Base-by-base conservation (phyloP, 192 early-diverging fungal species). In the Rhizophagus prolifer region DNA sequence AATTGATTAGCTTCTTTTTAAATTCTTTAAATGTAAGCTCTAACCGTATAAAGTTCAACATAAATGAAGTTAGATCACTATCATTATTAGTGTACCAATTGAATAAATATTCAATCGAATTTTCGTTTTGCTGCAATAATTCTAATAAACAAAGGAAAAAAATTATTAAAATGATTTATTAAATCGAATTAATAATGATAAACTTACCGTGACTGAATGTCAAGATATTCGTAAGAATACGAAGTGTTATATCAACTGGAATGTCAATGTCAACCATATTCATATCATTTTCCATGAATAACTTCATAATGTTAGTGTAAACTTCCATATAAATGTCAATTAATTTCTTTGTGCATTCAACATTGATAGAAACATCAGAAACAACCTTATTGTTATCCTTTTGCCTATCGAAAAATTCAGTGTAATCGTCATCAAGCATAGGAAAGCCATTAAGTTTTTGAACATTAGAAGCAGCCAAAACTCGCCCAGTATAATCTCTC, bases 81-180 rank as follows among this genome's bases (percentile, higher is more conserved):
- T 82, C 81, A 64, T 78, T 80, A 34, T 61, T 66, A 26, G 72
- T 72, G 9, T 59, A 81, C 13, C 74, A 65, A 38, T 65, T 41
- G 21, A 78, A 78, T 58, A 81, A 13, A 26, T 47, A 21, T 25
- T 74, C 47, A 9, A 75, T 7, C 0, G 69, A 36, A 30, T 34
- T 19, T n/a, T 8, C 58, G 26, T 23, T 34, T 26, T 16, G 1
- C 14, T 63, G 38, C n/a, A 69, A 60, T 31, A 23, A 19, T 61
- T n/a, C 30, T 58, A 25, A 50, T 26, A 71, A 26, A 46, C 38
- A 41, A 74, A 50, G 38, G 0, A 36, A 50, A 14, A n/a, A 31
- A 26, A 28, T 34, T 2, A 70, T 25, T 58, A 70, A 70, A n/a
- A 26, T 14, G 14, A 76, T 38, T 19, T 10, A 26, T 47, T 4